Evolutionary conservation across 805 yeast species (phyloP).

Genomic region (Saccharomycopsis sp.): DNA sequence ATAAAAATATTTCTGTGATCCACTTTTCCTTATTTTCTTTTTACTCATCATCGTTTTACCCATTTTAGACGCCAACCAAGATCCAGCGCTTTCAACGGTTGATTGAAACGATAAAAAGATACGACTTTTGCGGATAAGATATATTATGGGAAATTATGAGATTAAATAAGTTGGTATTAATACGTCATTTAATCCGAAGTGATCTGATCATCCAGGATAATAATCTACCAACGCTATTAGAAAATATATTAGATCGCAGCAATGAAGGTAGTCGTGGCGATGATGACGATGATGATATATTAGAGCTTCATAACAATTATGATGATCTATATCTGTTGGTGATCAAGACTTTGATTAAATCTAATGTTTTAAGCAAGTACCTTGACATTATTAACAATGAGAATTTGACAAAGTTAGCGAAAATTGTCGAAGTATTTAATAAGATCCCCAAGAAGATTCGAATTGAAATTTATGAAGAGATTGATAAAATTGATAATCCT

Average conservation of each 20-base stretch:
- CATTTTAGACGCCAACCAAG: too few species aligned
- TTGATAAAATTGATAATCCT: neutral
- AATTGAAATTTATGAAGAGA: neutral
- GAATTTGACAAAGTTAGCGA: constrained; percentile 3
- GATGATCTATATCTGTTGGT: constrained; percentile 5
- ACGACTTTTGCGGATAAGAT: neutral
- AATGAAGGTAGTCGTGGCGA: neutral
- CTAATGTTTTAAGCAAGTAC: constrained; percentile 5
- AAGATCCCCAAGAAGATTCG: neutral
- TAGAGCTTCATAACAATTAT: neutral
- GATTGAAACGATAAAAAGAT: neutral
- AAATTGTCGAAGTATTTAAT: constrained; percentile 7
- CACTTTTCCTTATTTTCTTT: too few species aligned
- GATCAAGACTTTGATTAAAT: constrained; percentile 6
- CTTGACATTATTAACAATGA: constrained; percentile 9
- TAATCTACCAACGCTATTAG: too few species aligned
- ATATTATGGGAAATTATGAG: too few species aligned
- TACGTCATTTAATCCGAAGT: constrained; percentile 11
- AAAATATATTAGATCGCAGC: constrained; percentile 3
- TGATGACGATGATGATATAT: constrained; percentile 1
- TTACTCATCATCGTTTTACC: too few species aligned
- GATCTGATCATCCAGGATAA: constrained; percentile 4
- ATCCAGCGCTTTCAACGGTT: neutral
- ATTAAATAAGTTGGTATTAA: constrained; percentile 7
- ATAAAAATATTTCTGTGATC: too few species aligned